Base-by-base conservation (phyloP, 306 rosid genomes). In the Styphnolobium japonicum region DNA sequence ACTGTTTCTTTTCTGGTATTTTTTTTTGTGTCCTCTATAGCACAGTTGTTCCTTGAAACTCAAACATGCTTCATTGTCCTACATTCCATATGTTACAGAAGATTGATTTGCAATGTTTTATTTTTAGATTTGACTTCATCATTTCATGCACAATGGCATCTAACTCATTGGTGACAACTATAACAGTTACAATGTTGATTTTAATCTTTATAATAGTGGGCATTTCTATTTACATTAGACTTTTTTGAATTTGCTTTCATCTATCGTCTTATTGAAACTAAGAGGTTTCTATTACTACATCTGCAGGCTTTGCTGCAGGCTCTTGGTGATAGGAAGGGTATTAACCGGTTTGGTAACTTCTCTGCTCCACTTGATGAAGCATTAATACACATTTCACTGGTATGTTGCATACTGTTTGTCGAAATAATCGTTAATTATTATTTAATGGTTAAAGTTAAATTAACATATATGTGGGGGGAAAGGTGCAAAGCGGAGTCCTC, bases 361-460 rank as follows among this genome's bases (percentile, higher is more conserved):
- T 90, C 98, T 42, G 96, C 98, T 64, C 96, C 99, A 84, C 99
- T 93, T 12, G 99, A 95, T 80, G 99, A 95, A 85, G 96, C 98
- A 53, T 84, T 93, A 40, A 72, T 95, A 81, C 98, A 95, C 40
- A 97, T 93, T 62, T 83, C 99, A 23, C 86, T 95, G 90, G 99
- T 95, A 91, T 80, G 86, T 80, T 84, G 40, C 45, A 1, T 61
- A 31, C 14, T 15, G 22, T 51, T 45, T 36, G 68, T 58, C 65
- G 70, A 64, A 45, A 62, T 61, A 21, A 72, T 61, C 6, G 10
- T n/a, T 33, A 29, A 33, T 31, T 46, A n/a, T 40, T 19, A 3
- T 27, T 16, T 52, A 42, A 71, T 29, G 53, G 18, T 61, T 69
- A 8, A 45, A 48, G 63, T 58, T n/a, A n/a, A n/a, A n/a, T n/a